Base-by-base conservation (phyloP, 495 filamentous ascomycete species). In the Trichoderma virens region DNA sequence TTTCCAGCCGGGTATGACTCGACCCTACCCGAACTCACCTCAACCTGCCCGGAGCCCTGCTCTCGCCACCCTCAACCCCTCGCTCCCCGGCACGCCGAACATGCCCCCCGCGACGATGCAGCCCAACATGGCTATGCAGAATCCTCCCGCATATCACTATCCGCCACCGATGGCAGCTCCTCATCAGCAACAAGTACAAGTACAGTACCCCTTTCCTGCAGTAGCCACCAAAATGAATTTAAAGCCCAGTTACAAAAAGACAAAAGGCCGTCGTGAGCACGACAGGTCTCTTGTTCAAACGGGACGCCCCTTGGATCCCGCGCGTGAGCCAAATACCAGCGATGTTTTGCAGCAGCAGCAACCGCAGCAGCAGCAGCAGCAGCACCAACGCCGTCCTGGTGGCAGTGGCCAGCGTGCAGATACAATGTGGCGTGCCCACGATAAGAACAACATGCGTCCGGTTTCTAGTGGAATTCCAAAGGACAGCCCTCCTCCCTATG, bases 21-120 rank as follows among this genome's bases (percentile, higher is more conserved):
- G 28, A 78, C 88, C 77, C 54, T 87, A 82, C 75, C 81, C 85
- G 27, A 86, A 85, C 77, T 90, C 88, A 7, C 88, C 89, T 14
- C 83, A 87, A 63, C 83, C 84, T 63, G 75, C 80, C 38, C 68
- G 90, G 61, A 96, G 91, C 74, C 92, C 92, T 5, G 88, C 87
- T 9, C 73, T 89, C 20, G 76, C 92, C 5, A 87, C 86, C 9
- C 73, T 89, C 20, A 76, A 11, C 14, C 84, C 82, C 62, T 84
- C 86, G 3, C 85, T 91, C 67, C 87, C 87, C 16, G 82, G 80
- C 39, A 87, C 87, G 6, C 88, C 90, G 16, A 85, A 87, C 70
- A 88, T 91, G 84, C 79, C 78, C 66, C 80, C 77, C 43, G 75
- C 82, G 23, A 61, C 56, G 63, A 66, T 73, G 64, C 70, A 28